Percentiles rank a stretch among this genome's conserved stretches.
Conservation (phyloP, 768 basidiomycete species). For the Mycena sanguinolenta region DNA sequence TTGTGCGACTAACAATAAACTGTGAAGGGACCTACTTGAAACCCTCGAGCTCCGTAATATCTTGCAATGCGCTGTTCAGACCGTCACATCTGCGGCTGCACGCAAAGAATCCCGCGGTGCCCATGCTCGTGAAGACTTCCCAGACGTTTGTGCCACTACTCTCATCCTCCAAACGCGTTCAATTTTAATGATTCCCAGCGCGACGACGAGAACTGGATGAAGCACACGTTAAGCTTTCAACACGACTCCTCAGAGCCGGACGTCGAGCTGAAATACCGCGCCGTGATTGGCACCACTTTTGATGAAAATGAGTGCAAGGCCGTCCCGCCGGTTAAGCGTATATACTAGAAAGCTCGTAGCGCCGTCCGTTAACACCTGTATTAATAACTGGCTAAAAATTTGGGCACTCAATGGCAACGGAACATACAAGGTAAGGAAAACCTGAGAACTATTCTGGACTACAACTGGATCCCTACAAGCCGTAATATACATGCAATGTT, state of each 20-base stretch:
- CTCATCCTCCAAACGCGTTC: background rate
- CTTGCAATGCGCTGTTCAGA: constrained; percentile 95
- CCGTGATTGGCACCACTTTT: constrained; percentile 86
- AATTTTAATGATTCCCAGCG: constrained; percentile 70
- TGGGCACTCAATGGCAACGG: too few species aligned
- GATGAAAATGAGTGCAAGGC: constrained; percentile 98
- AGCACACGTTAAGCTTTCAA: constrained; percentile 96
- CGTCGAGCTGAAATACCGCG: constrained; percentile 91
- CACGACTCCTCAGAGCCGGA: constrained; percentile 80
- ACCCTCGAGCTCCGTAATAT: constrained; percentile 97
- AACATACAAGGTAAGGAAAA: too few species aligned
- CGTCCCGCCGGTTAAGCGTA: constrained; percentile 98
- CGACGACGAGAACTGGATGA: constrained; percentile 96
- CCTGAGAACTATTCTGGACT: too few species aligned
- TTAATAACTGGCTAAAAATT: too few species aligned
- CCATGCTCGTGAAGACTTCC: constrained; percentile 97
- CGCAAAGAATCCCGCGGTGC: constrained; percentile 99
- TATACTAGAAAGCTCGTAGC: constrained; percentile 69
- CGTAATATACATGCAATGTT: too few species aligned
- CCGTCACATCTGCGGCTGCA: constrained; percentile 91
- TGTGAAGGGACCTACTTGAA: constrained; percentile 93
- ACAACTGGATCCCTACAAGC: too few species aligned
- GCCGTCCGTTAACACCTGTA: constrained; percentile 5
- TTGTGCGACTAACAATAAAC: constrained; percentile 11
- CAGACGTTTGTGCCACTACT: constrained; percentile 70